A percentile compares a stretch with the other conserved stretches of the same genome.
These are phyloP conservation scores for Solanum infundibuliforme DNA, from an alignment of 257 asterid species.

Conservation along the genomic window DNA sequence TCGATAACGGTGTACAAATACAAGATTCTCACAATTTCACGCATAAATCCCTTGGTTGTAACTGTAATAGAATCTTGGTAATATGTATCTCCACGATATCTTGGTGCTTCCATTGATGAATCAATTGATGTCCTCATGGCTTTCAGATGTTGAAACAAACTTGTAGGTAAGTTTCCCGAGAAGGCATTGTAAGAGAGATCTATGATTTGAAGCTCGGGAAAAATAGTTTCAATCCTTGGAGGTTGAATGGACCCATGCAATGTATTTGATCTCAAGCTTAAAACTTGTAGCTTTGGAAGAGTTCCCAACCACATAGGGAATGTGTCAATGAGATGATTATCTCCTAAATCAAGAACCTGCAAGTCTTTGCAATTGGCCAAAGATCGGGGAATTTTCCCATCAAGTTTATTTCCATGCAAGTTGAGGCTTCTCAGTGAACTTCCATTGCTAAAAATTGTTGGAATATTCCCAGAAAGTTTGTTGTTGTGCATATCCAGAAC, in stretches of 20 bases:
- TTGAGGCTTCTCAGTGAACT: slow-evolving; percentile 4
- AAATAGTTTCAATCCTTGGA: not conserved
- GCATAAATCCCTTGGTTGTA: slow-evolving; percentile 2
- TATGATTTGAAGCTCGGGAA: slow-evolving; percentile 1
- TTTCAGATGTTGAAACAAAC: not conserved
- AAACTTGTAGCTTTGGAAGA: slow-evolving; percentile 9
- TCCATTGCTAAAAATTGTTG: not conserved
- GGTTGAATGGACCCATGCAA: slow-evolving; percentile 2
- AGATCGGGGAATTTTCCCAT: slow-evolving; percentile 8
- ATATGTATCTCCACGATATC: not conserved
- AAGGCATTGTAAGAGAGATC: slow-evolving; percentile 14
- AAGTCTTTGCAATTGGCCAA: slow-evolving; percentile 7
- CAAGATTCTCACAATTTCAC: not conserved
- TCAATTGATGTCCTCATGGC: slow-evolving; percentile 2
- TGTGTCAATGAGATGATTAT: slow-evolving; percentile 9
- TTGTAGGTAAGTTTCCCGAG: slow-evolving; percentile 3
- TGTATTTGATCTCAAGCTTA: slow-evolving; percentile 12
- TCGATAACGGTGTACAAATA: not conserved
- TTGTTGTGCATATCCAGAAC: not conserved
- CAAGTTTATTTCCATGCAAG: slow-evolving; percentile 4
- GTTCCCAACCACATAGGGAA: slow-evolving; percentile 7
- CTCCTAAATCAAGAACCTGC: slow-evolving; percentile 18
- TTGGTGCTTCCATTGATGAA: not conserved
- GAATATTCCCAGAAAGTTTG: slow-evolving; percentile 2
- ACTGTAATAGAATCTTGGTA: slow-evolving; percentile 11